Conservation (phyloP, 768 basidiomycete genomes). For the Cyclocybe aegerita region DNA sequence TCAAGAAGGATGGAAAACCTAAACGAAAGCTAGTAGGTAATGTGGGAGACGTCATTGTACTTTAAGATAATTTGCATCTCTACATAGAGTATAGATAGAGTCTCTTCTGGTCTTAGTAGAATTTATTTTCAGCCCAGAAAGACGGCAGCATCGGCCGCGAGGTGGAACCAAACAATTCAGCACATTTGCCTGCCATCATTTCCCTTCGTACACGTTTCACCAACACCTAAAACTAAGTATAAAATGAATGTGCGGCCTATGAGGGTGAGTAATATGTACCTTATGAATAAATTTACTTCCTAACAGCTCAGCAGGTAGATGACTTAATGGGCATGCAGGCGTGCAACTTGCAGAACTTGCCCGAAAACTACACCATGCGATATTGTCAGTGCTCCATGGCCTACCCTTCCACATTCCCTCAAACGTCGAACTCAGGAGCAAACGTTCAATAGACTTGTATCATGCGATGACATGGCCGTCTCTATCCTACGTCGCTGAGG, state of each 20-base stretch:
- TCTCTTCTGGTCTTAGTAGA: too few relatives aligned
- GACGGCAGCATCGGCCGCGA: too few relatives aligned
- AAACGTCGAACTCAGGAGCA: neutral
- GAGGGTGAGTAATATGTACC: slow-evolving; percentile 26
- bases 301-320: slow-evolving; percentile 54
- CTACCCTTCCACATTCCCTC: neutral
- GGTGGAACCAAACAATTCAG: neutral
- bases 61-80: slow-evolving; percentile 16
- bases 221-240: too few relatives aligned
- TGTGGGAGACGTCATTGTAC: slow-evolving; percentile 42
- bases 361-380: slow-evolving; percentile 90
- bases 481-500: slow-evolving; percentile 92
- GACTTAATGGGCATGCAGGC: slow-evolving; percentile 96
- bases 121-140: too few relatives aligned
- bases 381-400: slow-evolving; percentile 52
- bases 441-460: slow-evolving; percentile 63
- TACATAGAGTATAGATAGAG: neutral
- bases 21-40: slow-evolving; percentile 42
- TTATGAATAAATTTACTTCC: too few relatives aligned
- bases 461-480: slow-evolving; percentile 96
- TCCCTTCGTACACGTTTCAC: too few relatives aligned
- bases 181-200: too few relatives aligned
- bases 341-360: slow-evolving; percentile 91
- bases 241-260: slow-evolving; percentile 47
- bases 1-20: slow-evolving; percentile 43